Evolutionary conservation across 345 rosid species (phyloP).

Genomic region (Trapa bicornis): DNA sequence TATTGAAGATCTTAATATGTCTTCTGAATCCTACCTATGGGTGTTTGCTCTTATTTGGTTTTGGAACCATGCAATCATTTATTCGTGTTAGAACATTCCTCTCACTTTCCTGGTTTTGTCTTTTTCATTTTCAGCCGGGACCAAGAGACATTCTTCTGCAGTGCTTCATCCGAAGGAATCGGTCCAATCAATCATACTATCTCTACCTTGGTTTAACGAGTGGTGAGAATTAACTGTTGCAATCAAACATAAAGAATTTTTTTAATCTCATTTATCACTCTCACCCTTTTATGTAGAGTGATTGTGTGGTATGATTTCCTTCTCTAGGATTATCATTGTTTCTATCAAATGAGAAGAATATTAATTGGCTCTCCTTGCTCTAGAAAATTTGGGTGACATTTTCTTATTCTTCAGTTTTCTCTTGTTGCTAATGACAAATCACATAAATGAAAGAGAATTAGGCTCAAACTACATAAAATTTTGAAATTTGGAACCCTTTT

Average conservation of each 20-base stretch:
- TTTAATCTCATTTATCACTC: neutral
- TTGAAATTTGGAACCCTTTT: too few relatives aligned
- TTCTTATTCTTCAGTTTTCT: neutral
- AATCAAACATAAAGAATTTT: neutral
- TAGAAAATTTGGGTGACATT: neutral
- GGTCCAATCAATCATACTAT: slow-evolving; percentile 58
- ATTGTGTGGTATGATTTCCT: neutral
- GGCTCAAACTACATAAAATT: too few relatives aligned
- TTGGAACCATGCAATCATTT: neutral
- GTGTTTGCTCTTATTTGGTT: neutral
- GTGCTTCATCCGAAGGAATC: slow-evolving; percentile 70
- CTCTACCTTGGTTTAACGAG: slow-evolving; percentile 67
- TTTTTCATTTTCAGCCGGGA: slow-evolving; percentile 60
- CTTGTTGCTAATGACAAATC: neutral
- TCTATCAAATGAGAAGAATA: neutral
- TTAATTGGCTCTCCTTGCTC: neutral
- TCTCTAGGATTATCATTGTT: neutral
- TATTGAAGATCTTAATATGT: neutral
- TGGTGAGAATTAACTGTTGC: slow-evolving; percentile 24
- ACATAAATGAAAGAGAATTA: neutral
- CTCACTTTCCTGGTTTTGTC: slow-evolving; percentile 1
- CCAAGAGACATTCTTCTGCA: slow-evolving; percentile 70
- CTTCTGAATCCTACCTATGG: neutral
- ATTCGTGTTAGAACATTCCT: neutral
- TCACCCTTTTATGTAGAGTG: neutral